Base-by-base conservation (phyloP, 225 moss, liverwort and hornwort genomes). In the Antitrichia curtipendula region DNA sequence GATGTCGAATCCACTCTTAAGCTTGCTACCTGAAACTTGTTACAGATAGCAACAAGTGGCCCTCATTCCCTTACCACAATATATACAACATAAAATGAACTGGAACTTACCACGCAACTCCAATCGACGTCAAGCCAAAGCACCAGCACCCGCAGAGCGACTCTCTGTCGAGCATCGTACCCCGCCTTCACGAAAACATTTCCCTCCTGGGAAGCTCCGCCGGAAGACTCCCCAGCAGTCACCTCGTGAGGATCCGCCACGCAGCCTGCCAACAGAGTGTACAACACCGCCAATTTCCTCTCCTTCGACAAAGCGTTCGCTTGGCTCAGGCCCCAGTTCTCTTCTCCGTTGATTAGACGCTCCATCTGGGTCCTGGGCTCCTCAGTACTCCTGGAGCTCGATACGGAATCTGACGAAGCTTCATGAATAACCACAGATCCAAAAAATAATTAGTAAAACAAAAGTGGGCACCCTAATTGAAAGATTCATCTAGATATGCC, bases 111-210 rank as follows among this genome's bases (percentile, higher is more conserved):
- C 92, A 98, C 95, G 93, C 92, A 92, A 63, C 60, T 84, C 98
- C 98, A 98, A 57, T 95, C 94, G 62, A 96, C 53, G 85, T 95
- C 95, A 78, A 98, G 77, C 98, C 98, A 98, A 40, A 97, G 92
- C 80, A 95, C 96, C 77, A 98, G 85, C 84, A 97, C 85, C 12
- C 98, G 98, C 36, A 98, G 88, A 62, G 97, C 97, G 69, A 93
- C 97, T 84, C 98, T 93, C 87, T 98, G 98, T 36, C 98, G 97
- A 84, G 98, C 97, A 91, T 98, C 97, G 79, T 98, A 98, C n/a
- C 98, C 98, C 38, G 95, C 95, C 85, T 90, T 94, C 9, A 92
- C 84, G 2, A 85, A 43, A 13, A 66, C 63, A 85, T 6, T 7
- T 5, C 6, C 73, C 17, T 52, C 84, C 19, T 66, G 70, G 8